Evolutionary conservation across 352 stramenopile genomes (phyloP), one percentile per base, ranked within the genome.

Genomic region (Phytophthora podocarpi): DNA sequence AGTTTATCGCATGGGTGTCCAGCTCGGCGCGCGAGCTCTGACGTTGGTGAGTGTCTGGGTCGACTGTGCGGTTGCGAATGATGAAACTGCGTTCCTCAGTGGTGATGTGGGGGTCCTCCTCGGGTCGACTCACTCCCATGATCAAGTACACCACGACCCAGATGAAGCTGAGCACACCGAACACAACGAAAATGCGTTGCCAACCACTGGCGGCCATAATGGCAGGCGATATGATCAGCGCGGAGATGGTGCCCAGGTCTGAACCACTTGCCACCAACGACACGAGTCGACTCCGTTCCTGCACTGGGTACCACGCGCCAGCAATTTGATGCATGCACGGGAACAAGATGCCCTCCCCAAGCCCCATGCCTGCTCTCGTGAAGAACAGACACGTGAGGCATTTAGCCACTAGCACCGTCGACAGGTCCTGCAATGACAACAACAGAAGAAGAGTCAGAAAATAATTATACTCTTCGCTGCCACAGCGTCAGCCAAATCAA

Each of bases 281-380:
- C 16, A 93, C 87, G 32, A 96, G 78, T 1, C 82, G 85, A 70
- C 84, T 95, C 42, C 85, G 80, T 53, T 94, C 85, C 35, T 91
- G 82, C 13, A 91, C 56, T 7, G 87, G 87, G 50, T 94, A 96
- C 85, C 84, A 95, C 18, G 85, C 78, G 24, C 81, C 78, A n/a
- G 82, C 72, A 60, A 96, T 84, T 70, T 93, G 83, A 48, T 96
- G 85, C 87, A 96, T 93, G 47, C 85, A 96, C 26, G 87, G 87
- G 47, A 96, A 96, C 28, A 96, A 61, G 39, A 96, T 93, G 28
- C 87, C 87, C 48, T 96, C 87, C 46, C 87, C 87, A 24, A 96
- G 73, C 1, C 87, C 87, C 87, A 96, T 96, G 11, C 81, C 82
- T 1, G 78, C 76, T 50, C 87, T 85, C 13, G 80, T 85, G 34